Percentiles rank a stretch among this genome's conserved stretches.
phyloP scores from a whole-genome alignment of 192 early-diverging fungal species.

The Coemansia biformis region DNA sequence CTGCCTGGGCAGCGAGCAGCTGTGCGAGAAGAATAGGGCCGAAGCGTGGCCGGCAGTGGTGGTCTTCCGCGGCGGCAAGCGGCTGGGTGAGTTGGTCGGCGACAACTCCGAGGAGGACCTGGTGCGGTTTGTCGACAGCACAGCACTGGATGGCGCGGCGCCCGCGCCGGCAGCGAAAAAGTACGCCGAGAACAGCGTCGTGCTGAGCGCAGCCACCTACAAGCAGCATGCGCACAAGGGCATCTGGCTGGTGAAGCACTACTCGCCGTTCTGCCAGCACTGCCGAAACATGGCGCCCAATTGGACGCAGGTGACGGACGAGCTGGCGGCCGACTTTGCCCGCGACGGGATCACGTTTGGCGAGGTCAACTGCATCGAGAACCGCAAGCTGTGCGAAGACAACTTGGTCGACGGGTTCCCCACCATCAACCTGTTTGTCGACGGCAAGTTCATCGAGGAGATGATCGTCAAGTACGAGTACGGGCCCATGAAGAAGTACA shows the following conservation, averaged over 20 bases:
- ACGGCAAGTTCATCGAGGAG: conserved; percentile 37
- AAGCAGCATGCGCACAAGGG: conserved; percentile 51
- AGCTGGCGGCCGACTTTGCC: conserved; percentile 27
- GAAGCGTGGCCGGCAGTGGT: conserved; percentile 55
- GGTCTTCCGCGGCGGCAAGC: conserved; percentile 40
- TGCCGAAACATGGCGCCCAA: conserved; percentile 76
- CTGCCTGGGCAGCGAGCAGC: conserved; percentile 55
- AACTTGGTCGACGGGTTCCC: conserved; percentile 59
- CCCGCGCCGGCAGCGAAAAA: not conserved
- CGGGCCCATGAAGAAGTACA: conserved; percentile 41
- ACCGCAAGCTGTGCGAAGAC: conserved; percentile 59
- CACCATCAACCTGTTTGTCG: conserved; percentile 55
- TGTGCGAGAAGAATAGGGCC: conserved; percentile 56
- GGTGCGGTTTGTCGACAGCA: conserved; percentile 13
- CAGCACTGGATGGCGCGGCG: too few relatives aligned
- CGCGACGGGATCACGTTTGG: conserved; percentile 56
- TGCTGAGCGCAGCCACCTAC: conserved; percentile 48
- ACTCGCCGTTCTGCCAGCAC: conserved; percentile 83
- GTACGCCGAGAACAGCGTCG: conserved; percentile 44
- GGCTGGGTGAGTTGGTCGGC: conserved; percentile 10
- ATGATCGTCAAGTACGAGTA: conserved; percentile 32
- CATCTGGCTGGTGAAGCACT: conserved; percentile 82
- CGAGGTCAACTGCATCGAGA: conserved; percentile 62
- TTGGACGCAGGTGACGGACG: conserved; percentile 64
- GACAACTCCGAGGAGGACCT: conserved; percentile 28